These are phyloP conservation scores for Avena insularis DNA, from an alignment of 176 grass and related monocot genomes.

Conservation along the genomic window DNA sequence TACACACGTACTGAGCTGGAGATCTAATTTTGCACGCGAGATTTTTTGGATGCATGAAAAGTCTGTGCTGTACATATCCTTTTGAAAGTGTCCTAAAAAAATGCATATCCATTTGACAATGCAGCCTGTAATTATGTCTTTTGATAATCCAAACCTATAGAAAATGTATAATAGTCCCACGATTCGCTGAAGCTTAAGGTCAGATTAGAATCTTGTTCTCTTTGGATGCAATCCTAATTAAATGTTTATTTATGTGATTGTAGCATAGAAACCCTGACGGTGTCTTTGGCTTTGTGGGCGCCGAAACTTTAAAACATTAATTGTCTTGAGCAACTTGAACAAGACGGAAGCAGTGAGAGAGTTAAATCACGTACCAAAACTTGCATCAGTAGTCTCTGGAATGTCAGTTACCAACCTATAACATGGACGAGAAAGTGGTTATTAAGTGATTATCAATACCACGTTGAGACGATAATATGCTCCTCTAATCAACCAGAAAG, in stretches of 20 bases:
- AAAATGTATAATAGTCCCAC: conserved; percentile 16
- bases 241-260: not conserved
- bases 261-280: not conserved
- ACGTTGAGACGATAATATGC: conserved; percentile 39
- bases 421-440: conserved; percentile 29
- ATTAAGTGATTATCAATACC: conserved; percentile 39
- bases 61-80: conserved; percentile 8
- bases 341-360: not conserved
- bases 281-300: not conserved
- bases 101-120: conserved; percentile 16
- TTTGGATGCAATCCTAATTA: conserved; percentile 12
- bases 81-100: not conserved
- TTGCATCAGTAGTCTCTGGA: conserved; percentile 86
- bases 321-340: not conserved
- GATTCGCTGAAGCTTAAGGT: not conserved
- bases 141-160: not conserved
- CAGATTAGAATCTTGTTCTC: conserved; percentile 13
- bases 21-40: not conserved
- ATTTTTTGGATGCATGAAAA: not conserved
- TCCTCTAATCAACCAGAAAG: conserved; percentile 37
- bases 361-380: conserved; percentile 72
- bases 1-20: not conserved
- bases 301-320: conserved; percentile 13
- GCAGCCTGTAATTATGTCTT: not conserved
- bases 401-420: conserved; percentile 98